Evolutionary conservation across 2,329 filamentous ascomycete species (phyloP), one percentile per base, ranked within the genome.

Genomic region (Cladosporium velox): DNA sequence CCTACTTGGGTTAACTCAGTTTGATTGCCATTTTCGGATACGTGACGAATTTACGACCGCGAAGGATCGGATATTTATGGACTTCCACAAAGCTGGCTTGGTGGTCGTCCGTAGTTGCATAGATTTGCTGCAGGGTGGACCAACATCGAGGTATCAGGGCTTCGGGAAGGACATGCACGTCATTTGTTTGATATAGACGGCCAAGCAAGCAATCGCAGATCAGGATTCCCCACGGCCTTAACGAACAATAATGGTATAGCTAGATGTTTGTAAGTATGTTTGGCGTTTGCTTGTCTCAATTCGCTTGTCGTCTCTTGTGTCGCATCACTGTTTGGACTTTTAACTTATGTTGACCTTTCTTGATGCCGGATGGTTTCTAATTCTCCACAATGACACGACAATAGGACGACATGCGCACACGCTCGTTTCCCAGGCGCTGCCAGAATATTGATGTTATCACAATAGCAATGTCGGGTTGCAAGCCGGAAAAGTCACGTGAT

Each of bases 201-300:
- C 34, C 55, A 58, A 58, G 52, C 52, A 57, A 57, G 55, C 55
- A 58, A 58, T 54, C 49, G 24, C 49, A 11, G 24, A 26, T 26
- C 21, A 38, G 34, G 55, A 21, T 41, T 34, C 7, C 52, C 6
- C 5, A 58, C 55, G 34, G 55, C 55, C 55, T 58, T 58, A 15
- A 58, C 21, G 34, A 58, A 38, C 24, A 12, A 41, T 34, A 34
- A 58, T 34, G 34, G 55, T 15, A 38, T 58, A 38, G 21, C 52
- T 58, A 58, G 55, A 58, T 34, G n/a, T 34, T 41, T 26, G 55
- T 34, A 41, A 58, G 55, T 41, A 58, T 24, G 11, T 24, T 24
- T 57, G 24, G 21, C 49, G 21, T 52, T 55, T 55, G 28, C 14
- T 28, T 18, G 11, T 58, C 34, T 58, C 55, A 58, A 2, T 41